phyloP scores from a whole-genome alignment of 139 green algal species.

The Chlamydomonas eustigma region DNA sequence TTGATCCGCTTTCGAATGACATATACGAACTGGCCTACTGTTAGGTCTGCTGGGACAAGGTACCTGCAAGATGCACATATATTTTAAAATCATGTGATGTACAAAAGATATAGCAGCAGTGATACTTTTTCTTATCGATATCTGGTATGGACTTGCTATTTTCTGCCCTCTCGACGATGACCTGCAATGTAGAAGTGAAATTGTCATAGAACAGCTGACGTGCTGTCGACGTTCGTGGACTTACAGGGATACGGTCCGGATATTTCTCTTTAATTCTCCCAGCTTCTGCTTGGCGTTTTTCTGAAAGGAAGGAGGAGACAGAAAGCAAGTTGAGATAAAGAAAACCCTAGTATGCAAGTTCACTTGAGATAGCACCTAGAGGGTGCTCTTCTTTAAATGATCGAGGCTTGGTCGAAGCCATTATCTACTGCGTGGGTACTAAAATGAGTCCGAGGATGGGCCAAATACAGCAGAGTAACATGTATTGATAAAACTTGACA shows the following conservation, averaged over 20 bases:
- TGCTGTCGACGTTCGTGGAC: not conserved
- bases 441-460: no score
- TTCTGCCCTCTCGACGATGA: constrained; percentile 97
- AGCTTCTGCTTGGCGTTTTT: constrained; percentile 90
- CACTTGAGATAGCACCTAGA: not conserved
- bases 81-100: no score
- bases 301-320: constrained; percentile 49
- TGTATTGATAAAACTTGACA: no score
- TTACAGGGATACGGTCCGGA: constrained; percentile 88
- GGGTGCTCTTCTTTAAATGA: constrained; percentile 58
- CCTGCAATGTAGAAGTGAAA: constrained; percentile 91
- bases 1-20: constrained; percentile 98
- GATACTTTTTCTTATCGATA: constrained; percentile 99
- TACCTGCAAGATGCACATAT: constrained; percentile 76
- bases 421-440: no score
- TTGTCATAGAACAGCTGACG: constrained; percentile 23
- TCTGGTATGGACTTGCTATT: constrained; percentile 91
- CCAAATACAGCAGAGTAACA: no score
- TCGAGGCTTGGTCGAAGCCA: constrained; percentile 1
- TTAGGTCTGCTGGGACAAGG: constrained; percentile 94
- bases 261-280: constrained; percentile 96
- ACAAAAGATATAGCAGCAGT: not conserved
- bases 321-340: not conserved
- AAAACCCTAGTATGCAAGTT: not conserved
- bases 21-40: constrained; percentile 98